A percentile compares a stretch with the other conserved stretches of the same genome.
Conservation (phyloP, 2,329 filamentous ascomycete species). For the Aspergillus jensenii region DNA sequence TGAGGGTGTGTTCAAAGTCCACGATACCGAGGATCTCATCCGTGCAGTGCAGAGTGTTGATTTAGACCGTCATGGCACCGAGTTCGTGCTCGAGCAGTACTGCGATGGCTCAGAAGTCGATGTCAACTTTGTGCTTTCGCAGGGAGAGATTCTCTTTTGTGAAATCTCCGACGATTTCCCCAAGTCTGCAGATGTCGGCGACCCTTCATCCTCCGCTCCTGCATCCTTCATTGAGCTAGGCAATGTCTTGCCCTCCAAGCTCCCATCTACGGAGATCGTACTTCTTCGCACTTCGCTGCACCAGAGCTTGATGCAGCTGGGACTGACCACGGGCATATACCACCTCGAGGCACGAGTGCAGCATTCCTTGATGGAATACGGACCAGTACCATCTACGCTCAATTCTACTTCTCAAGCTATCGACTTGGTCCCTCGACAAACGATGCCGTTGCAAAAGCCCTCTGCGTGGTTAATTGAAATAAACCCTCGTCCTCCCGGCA, state of each 20-base stretch:
- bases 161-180: slow-evolving; percentile 18
- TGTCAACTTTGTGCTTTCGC: slow-evolving; percentile 16
- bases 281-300: not conserved
- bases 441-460: accelerated
- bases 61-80: not conserved
- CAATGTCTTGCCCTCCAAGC: not conserved
- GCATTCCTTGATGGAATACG: not conserved
- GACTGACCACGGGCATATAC: not conserved
- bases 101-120: slow-evolving; percentile 18
- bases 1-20: not conserved
- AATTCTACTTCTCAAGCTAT: not conserved
- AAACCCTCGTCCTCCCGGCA: not conserved
- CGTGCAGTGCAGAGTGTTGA: not conserved
- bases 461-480: slow-evolving; percentile 8
- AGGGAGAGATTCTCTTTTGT: slow-evolving; percentile 15
- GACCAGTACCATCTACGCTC: not conserved
- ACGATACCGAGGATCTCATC: not conserved
- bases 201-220: not conserved
- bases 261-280: not conserved
- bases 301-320: not conserved
- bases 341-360: slow-evolving; percentile 12
- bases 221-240: slow-evolving; percentile 4
- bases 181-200: slow-evolving; percentile 1
- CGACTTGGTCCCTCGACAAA: not conserved
- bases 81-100: slow-evolving; percentile 13